A percentile compares a stretch with the other conserved stretches of the same genome.
phyloP scores from a whole-genome alignment of 805 yeast species.

The Sungouiozyma intestinalis region DNA sequence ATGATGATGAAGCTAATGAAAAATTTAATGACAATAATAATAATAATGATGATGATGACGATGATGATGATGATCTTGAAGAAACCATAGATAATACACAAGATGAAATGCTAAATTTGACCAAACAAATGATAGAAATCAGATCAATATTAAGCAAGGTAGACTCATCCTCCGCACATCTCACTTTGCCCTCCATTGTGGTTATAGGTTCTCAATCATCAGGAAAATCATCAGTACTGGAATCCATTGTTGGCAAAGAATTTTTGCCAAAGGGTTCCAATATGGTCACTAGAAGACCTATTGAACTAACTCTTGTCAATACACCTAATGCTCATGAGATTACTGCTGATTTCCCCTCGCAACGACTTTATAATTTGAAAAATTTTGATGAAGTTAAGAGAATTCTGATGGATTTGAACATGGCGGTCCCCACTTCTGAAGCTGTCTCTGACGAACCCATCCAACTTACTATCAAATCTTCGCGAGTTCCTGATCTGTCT shows the following conservation, averaged over 20 bases:
- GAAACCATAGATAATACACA: constrained; percentile 49
- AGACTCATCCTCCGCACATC: constrained; percentile 59
- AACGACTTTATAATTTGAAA: constrained; percentile 69
- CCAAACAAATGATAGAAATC: constrained; percentile 95
- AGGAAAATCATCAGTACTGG: constrained; percentile 93
- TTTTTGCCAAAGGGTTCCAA: constrained; percentile 94
- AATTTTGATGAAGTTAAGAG: constrained; percentile 85
- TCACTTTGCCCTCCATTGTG: constrained; percentile 87
- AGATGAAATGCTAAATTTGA: constrained; percentile 77
- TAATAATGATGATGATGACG: constrained; percentile 26
- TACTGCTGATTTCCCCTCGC: constrained; percentile 86
- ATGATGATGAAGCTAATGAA: constrained; percentile 36
- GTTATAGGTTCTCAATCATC: constrained; percentile 96
- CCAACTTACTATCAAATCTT: constrained; percentile 81
- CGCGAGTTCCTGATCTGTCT: constrained; percentile 83
- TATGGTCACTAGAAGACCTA: constrained; percentile 97
- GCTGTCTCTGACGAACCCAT: constrained; percentile 92
- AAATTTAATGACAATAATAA: constrained; percentile 32
- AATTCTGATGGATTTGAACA: constrained; percentile 75
- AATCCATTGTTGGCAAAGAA: constrained; percentile 95
- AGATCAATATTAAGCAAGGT: constrained; percentile 66
- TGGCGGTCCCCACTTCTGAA: constrained; percentile 81
- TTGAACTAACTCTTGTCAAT: constrained; percentile 84
- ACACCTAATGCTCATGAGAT: constrained; percentile 75
- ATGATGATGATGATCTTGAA: constrained; percentile 43